phyloP scores from a whole-genome alignment of 2,329 filamentous ascomycete species.

The Clarireedia sp. region DNA sequence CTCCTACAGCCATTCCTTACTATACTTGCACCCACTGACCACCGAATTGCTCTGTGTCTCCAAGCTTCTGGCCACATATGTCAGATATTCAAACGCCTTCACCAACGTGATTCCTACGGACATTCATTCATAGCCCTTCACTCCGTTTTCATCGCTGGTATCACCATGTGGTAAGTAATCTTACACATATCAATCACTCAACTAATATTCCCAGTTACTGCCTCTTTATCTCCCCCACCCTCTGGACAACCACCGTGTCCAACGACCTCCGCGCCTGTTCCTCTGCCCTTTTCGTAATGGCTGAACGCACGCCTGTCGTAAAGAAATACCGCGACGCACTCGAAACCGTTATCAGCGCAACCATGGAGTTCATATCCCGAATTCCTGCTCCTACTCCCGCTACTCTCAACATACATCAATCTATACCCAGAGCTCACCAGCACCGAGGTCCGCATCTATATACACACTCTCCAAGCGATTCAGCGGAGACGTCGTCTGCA shows the following conservation, averaged over 20 bases:
- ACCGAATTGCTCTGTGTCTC: conserved; percentile 38
- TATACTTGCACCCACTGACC: conserved; percentile 37
- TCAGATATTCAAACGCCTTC: conserved; percentile 36
- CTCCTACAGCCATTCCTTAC: conserved; percentile 43
- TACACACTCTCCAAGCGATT: neutral
- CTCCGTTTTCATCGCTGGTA: conserved; percentile 36
- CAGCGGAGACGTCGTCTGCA: neutral
- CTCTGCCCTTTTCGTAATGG: conserved; percentile 39
- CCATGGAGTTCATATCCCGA: conserved; percentile 31
- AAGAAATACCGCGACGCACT: conserved; percentile 37
- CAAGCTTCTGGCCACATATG: conserved; percentile 35
- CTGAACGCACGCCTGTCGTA: conserved; percentile 36
- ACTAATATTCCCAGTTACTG: conserved; percentile 16
- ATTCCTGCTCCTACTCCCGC: neutral
- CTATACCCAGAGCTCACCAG: no score
- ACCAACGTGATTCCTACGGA: conserved; percentile 34
- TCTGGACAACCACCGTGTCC: conserved; percentile 24
- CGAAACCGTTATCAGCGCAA: conserved; percentile 34
- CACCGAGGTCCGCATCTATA: no score
- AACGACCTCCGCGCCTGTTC: conserved; percentile 33
- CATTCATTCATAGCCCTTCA: conserved; percentile 38
- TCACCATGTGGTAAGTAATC: conserved; percentile 29
- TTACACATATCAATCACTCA: neutral
- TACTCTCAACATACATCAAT: no score
- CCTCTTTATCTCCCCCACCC: conserved; percentile 21